phyloP scores from a whole-genome alignment of 768 basidiomycete genomes.

The Boletales sp. region DNA sequence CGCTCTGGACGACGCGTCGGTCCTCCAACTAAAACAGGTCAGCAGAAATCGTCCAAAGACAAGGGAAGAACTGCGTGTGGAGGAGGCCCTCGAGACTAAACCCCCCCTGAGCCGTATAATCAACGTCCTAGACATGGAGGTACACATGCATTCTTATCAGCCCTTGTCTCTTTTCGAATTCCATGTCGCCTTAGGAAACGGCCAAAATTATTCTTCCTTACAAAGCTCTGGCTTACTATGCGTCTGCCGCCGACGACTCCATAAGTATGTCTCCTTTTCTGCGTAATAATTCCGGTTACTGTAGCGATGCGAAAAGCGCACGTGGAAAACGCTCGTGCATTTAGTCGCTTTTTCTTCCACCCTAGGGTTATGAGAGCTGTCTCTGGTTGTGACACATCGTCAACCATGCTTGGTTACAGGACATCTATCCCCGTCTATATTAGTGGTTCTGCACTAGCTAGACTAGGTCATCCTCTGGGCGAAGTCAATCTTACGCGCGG shows the following conservation, averaged over 20 bases:
- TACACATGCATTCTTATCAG: constrained; percentile 17
- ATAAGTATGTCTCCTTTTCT: constrained; percentile 49
- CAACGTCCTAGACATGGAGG: constrained; percentile 82
- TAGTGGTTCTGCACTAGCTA: constrained; percentile 79
- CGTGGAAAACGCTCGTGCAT: constrained; percentile 74
- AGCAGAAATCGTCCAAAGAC: constrained; percentile 48
- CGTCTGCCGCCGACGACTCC: constrained; percentile 84
- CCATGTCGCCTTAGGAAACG: constrained; percentile 44
- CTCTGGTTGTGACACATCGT: constrained; percentile 62
- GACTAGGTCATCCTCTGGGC: constrained; percentile 85
- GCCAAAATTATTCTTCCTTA: constrained; percentile 70
- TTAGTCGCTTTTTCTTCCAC: constrained; percentile 81
- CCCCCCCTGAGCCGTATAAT: constrained; percentile 70
- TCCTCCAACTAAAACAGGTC: constrained; percentile 33
- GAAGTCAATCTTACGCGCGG: constrained; percentile 81
- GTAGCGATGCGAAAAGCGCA: constrained; percentile 39
- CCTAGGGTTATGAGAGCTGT: constrained; percentile 76
- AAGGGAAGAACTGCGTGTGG: constrained; percentile 67
- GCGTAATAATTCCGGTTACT: constrained; percentile 13
- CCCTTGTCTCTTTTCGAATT: neutral
- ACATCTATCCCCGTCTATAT: constrained; percentile 81
- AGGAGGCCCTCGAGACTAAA: constrained; percentile 53
- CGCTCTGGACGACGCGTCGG: constrained; percentile 47
- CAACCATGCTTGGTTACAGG: constrained; percentile 67
- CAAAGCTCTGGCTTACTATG: constrained; percentile 81